Base-by-base conservation (phyloP, 768 basidiomycete species). In the Lactarius hatsudake region DNA sequence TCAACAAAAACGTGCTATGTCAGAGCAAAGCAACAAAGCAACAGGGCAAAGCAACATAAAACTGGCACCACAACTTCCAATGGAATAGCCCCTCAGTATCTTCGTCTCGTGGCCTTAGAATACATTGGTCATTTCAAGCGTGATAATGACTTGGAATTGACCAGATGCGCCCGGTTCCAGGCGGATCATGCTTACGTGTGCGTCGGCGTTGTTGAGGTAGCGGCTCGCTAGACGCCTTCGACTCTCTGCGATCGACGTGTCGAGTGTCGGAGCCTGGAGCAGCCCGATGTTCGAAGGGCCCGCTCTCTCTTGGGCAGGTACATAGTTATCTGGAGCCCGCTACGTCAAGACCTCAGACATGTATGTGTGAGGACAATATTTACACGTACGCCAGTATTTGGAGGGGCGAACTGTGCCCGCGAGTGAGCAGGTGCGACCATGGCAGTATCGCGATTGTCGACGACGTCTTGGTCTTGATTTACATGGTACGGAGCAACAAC, bases 121-220 rank as follows among this genome's bases (percentile, higher is more conserved):
- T 13, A 13, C 38, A 15, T 40, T 17, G 38, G 15, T 26, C n/a
- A 60, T 55, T 17, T 65, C 64, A 10, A 60, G 30, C 10, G 23
- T 38, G 51, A 65, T 65, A 15, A 60, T 30, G 5, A 60, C 59
- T 32, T 40, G 48, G 1, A 42, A 15, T 30, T 30, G 59, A 54
- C 64, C 59, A 18, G 64, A 43, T 8, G 30, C 28, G 5, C 48
- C n/a, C 1, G 13, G 42, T 26, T 60, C 59, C 17, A 54, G 18
- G n/a, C n/a, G 40, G 28, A 60, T n/a, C 12, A 10, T 26, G 38
- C 51, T 34, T 0, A 65, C 34, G 4, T 34, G 30, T 12, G 59
- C 36, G 1, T 40, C 28, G 1, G 64, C 51, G 51, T 43, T 60
- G 59, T 65, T 59, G 38, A 65, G 13, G 40, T 65, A 60, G 36